phyloP scores from a whole-genome alignment of 768 basidiomycete species.

The Stropharia rugosoannulata region DNA sequence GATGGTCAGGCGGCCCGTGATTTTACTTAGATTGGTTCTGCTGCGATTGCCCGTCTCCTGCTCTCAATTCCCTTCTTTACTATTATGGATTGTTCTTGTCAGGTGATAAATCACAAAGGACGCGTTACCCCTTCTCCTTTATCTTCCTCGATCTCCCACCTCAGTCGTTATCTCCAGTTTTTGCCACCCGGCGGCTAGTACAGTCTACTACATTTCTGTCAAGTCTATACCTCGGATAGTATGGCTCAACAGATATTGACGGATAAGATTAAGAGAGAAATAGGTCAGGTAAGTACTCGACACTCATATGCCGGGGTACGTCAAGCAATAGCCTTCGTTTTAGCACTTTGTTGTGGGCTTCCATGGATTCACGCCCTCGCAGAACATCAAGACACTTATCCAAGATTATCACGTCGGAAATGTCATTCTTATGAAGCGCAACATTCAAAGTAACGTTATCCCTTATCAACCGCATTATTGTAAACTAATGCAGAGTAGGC shows the following conservation, averaged over 20 bases:
- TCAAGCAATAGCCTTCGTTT: background rate
- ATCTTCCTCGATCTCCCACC: too few relatives aligned
- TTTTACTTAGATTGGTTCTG: too few relatives aligned
- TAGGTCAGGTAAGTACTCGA: constrained; percentile 21
- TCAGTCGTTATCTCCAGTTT: too few relatives aligned
- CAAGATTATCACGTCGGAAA: constrained; percentile 63
- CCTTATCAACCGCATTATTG: background rate
- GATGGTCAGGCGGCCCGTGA: too few relatives aligned
- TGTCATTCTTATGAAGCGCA: constrained; percentile 70
- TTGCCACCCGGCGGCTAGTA: too few relatives aligned
- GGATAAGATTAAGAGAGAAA: constrained; percentile 37
- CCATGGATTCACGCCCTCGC: constrained; percentile 51
- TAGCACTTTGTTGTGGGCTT: constrained; percentile 77
- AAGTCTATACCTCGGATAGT: background rate
- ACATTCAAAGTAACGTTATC: constrained; percentile 46
- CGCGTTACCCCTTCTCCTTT: too few relatives aligned
- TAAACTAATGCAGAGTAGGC: constrained; percentile 29
- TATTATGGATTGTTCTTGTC: too few relatives aligned
- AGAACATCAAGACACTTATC: constrained; percentile 56
- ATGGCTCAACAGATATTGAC: constrained; percentile 18
- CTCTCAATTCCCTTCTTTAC: too few relatives aligned
- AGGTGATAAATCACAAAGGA: too few relatives aligned
- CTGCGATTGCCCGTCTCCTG: too few relatives aligned
- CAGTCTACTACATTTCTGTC: too few relatives aligned
- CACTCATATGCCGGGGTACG: background rate